Evolutionary conservation across 139 green algal species (phyloP).

Genomic region (Closterium sp.): DNA sequence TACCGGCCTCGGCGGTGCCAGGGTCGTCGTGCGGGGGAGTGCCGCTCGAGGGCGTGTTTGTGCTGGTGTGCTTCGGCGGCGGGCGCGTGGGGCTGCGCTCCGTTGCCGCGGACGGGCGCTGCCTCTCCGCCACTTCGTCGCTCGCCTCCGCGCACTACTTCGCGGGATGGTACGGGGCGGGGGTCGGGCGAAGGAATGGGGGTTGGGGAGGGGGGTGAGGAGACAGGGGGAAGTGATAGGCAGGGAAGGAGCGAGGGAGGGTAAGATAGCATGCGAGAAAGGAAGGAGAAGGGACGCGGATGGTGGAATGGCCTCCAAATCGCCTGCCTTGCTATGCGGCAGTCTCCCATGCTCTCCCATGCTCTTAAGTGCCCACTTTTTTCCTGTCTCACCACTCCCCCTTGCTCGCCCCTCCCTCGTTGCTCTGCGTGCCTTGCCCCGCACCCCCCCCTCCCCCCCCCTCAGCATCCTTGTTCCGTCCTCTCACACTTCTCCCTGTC

Average conservation of each 20-base stretch:
- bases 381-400: too few species aligned
- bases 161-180: background rate
- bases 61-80: slow-evolving; percentile 22
- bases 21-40: background rate
- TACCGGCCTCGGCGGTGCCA: background rate
- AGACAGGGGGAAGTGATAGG: background rate
- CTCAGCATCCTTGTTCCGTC: too few species aligned
- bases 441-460: too few species aligned
- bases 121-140: background rate
- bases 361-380: too few species aligned
- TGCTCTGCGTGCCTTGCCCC: too few species aligned
- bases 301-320: background rate
- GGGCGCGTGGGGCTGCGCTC: slow-evolving; percentile 28
- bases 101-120: slow-evolving; percentile 26
- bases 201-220: background rate
- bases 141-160: background rate
- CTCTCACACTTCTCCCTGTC: too few species aligned
- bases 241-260: background rate
- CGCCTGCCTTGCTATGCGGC: background rate
- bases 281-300: too few species aligned
- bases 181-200: background rate
- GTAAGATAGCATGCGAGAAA: too few species aligned
- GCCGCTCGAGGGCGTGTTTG: slow-evolving; percentile 21
- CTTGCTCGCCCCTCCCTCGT: too few species aligned
- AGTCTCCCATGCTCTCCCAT: background rate